Conservation (phyloP, 179 eudicot genomes). For the Spergularia azorica region DNA sequence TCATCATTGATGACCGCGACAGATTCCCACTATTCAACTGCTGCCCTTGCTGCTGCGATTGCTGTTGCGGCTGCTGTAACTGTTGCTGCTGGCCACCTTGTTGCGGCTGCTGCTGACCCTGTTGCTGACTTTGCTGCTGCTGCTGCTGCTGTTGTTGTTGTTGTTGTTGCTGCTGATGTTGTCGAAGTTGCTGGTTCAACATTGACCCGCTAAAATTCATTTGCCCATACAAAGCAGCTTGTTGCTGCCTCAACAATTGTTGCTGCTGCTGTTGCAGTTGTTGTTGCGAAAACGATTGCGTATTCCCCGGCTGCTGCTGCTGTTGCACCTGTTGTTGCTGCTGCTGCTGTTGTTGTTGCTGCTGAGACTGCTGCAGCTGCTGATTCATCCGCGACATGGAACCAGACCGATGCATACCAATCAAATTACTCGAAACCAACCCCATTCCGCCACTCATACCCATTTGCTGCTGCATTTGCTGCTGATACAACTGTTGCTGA, state of each 20-base stretch:
- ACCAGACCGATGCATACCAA: conserved; percentile 43
- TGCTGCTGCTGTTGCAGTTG: conserved; percentile 36
- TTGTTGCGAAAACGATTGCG: conserved; percentile 28
- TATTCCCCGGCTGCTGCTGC: conserved; percentile 23
- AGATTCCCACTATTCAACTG: conserved; percentile 50
- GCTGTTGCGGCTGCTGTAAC: conserved; percentile 33
- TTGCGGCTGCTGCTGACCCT: conserved; percentile 35
- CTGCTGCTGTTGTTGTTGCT: conserved; percentile 20
- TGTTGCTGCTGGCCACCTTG: conserved; percentile 35
- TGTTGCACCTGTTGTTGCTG: conserved; percentile 9
- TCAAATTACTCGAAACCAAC: conserved; percentile 28
- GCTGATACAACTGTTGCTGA: conserved; percentile 24
- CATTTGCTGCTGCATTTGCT: conserved; percentile 32
- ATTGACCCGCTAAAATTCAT: conserved; percentile 62
- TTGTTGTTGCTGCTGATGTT: conserved; percentile 27
- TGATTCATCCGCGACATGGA: conserved; percentile 62
- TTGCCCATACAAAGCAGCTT: conserved; percentile 45
- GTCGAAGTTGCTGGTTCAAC: conserved; percentile 38
- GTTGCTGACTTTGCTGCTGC: conserved; percentile 23
- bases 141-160: conserved; percentile 31
- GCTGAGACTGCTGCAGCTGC: conserved; percentile 37
- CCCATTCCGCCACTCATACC: conserved; percentile 28
- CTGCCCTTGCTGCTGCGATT: conserved; percentile 34
- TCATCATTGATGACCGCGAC: conserved; percentile 52
- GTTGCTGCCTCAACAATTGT: conserved; percentile 46